Base-by-base conservation (phyloP, 2,329 filamentous ascomycete species). In the Neopestalotiopsis sp. region DNA sequence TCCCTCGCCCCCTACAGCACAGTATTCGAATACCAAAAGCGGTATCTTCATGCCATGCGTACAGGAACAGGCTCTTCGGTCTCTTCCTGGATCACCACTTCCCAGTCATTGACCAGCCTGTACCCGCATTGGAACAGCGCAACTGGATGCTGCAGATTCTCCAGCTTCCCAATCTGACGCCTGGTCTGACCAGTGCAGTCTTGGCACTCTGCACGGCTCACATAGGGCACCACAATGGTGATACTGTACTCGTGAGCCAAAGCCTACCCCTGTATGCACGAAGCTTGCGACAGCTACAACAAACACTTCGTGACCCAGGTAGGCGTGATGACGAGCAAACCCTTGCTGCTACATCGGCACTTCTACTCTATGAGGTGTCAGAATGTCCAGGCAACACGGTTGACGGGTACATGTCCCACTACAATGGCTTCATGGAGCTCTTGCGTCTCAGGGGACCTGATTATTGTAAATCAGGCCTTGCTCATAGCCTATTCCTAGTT, bases 281-380 rank as follows among this genome's bases (percentile, higher is more conserved):
- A 9, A 57, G 69, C 24, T 28, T 71, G 38, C 24, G 14, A 4
- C 17, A 66, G 24, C 34, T 69, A 20, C 59, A 59, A 10, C 38
- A 49, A 6, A 59, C 42, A 14, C 13, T 71, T 20, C 34, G 34
- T 14, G 57, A 58, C 14, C 30, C 59, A n/a, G 20, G 63, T 9
- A 49, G 24, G 12, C 42, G 13, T 6, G n/a, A 13, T 14, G 30
- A 52, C 28, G 69, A 71, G 28, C 67, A 74, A 64, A 75, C 66
- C 7, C 65, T 75, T 30, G 73, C 73, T 1, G 72, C 73, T 14
- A 71, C 69, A 57, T 28, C 72, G 67, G 72, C 71, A 0, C 67
- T 74, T 34, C 62, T 72, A 32, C 49, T 72, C 65, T 75, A 74
- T 68, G 74, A 75, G 69, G 56, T 75, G 24, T 67, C 67, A 63